These are phyloP conservation scores for Trichoderma lentiforme DNA, from an alignment of 2,329 filamentous ascomycete genomes.

Conservation along the genomic window DNA sequence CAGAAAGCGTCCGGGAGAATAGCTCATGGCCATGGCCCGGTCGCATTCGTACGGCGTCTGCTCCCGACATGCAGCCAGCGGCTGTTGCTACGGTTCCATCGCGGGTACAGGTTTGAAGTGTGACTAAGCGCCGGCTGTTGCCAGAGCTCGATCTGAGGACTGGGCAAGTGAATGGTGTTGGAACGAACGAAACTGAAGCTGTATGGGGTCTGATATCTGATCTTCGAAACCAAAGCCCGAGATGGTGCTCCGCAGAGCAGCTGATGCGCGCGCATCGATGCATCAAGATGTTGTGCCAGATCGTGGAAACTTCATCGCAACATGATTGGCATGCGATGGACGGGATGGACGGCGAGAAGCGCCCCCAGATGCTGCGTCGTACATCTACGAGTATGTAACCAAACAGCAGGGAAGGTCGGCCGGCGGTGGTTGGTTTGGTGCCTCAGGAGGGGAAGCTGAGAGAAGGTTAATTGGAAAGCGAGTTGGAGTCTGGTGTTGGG, in stretches of 20 bases:
- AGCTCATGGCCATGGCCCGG: background rate
- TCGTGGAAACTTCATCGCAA: background rate
- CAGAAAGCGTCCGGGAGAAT: background rate
- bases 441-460: background rate
- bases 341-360: background rate
- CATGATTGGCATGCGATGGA: slow-evolving; percentile 2
- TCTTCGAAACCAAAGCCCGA: background rate
- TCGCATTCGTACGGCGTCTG: background rate
- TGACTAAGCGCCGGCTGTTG: slow-evolving; percentile 15
- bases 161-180: background rate
- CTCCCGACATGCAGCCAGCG: slow-evolving; percentile 13
- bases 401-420: background rate
- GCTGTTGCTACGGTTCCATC: slow-evolving; percentile 14
- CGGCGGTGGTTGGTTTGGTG: background rate
- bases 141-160: background rate
- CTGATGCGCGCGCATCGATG: slow-evolving; percentile 11
- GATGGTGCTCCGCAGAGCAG: background rate
- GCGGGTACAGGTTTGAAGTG: background rate
- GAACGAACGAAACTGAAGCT: background rate
- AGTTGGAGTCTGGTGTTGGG: background rate
- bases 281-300: background rate
- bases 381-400: too few species aligned
- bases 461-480: slow-evolving; percentile 12
- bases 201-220: background rate
- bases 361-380: background rate